Conservation (phyloP, 1,284 basidiomycete species). For the Pseudozyma pruni region DNA sequence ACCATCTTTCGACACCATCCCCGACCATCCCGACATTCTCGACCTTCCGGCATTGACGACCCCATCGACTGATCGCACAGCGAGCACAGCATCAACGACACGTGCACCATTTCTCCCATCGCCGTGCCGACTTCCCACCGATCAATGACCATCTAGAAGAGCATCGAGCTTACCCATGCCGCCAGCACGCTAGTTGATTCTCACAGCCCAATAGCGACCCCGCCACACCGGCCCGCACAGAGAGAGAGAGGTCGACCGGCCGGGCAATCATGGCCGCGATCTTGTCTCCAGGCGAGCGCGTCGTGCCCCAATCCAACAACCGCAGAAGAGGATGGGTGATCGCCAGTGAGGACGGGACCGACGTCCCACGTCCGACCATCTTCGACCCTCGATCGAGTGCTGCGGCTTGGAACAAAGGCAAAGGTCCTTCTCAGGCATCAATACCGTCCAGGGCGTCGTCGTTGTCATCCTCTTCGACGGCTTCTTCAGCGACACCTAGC, state of each 20-base stretch:
- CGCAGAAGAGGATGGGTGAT: conserved; percentile 45
- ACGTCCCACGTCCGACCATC: conserved; percentile 16
- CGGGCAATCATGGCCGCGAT: conserved; percentile 1
- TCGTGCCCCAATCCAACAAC: conserved; percentile 22
- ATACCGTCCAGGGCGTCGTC: conserved; percentile 46
- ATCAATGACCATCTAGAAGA: too few relatives aligned
- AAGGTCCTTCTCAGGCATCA: conserved; percentile 40
- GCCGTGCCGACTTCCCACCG: too few relatives aligned
- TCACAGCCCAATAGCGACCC: too few relatives aligned
- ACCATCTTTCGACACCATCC: conserved; percentile 1
- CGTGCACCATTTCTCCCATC: too few relatives aligned
- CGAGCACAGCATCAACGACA: neutral
- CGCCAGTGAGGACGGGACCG: conserved; percentile 36
- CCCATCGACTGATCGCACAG: too few relatives aligned
- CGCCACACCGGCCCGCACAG: too few relatives aligned
- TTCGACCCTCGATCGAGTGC: conserved; percentile 38
- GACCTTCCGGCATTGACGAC: too few relatives aligned
- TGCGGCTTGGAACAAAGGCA: conserved; percentile 48
- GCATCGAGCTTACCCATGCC: too few relatives aligned
- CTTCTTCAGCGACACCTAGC: conserved; percentile 2
- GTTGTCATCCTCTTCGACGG: conserved; percentile 14
- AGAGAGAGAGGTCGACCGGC: neutral
- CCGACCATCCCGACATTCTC: neutral
- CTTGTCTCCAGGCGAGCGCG: conserved; percentile 1
- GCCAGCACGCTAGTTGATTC: too few relatives aligned